A percentile compares a stretch with the other conserved stretches of the same genome.
These are phyloP conservation scores for Penicillium occitanis DNA, from an alignment of 2,329 filamentous ascomycete genomes.

Conservation along the genomic window DNA sequence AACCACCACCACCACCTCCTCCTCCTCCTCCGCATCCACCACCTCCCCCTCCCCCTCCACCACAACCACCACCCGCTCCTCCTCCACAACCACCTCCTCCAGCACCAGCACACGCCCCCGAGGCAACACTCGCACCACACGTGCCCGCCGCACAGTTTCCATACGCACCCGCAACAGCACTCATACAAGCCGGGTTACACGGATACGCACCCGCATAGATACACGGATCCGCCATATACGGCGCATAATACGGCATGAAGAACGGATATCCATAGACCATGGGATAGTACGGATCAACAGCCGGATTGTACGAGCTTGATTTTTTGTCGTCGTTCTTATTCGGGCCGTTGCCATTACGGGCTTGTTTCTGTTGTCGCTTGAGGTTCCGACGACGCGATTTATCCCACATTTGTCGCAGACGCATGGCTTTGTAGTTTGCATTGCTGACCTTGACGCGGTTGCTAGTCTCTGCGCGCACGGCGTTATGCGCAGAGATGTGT, in stretches of 20 bases:
- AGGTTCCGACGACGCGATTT: constrained; percentile 34
- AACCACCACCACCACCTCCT: constrained; percentile 25
- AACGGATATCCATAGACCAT: constrained; percentile 50
- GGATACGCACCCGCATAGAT: constrained; percentile 45
- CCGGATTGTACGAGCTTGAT: constrained; percentile 32
- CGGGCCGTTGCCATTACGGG: neutral
- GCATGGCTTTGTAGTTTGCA: constrained; percentile 35
- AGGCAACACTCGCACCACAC: constrained; percentile 45
- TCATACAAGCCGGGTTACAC: constrained; percentile 49
- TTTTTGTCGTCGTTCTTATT: constrained; percentile 24
- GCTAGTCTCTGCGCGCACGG: constrained; percentile 48
- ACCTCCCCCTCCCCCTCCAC: constrained; percentile 27
- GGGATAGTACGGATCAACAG: constrained; percentile 31
- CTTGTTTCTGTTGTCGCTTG: constrained; percentile 28
- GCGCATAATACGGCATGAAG: constrained; percentile 47
- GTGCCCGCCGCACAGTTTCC: constrained; percentile 53
- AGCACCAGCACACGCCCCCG: constrained; percentile 38
- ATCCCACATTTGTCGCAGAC: constrained; percentile 58
- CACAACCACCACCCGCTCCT: constrained; percentile 43
- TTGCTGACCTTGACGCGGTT: constrained; percentile 25
- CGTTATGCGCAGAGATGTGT: constrained; percentile 73
- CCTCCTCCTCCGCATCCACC: constrained; percentile 30
- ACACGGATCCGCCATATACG: constrained; percentile 48
- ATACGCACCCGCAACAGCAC: constrained; percentile 36
- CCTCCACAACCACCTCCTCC: constrained; percentile 29